phyloP scores from a whole-genome alignment of 768 basidiomycete species.

The Termitomyces sp. region DNA sequence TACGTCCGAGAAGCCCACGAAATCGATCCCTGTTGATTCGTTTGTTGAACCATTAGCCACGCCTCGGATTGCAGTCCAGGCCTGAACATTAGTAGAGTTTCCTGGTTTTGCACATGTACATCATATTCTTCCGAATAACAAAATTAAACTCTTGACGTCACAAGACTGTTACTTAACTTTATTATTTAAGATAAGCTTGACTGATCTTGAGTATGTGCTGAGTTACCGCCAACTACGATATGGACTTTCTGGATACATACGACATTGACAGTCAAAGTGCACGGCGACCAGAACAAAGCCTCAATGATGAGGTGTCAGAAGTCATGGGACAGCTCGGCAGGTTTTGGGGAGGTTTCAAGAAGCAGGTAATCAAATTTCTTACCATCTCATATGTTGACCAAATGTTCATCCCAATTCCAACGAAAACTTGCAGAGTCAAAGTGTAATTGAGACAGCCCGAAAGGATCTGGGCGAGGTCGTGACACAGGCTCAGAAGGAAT shows the following conservation, averaged over 20 bases:
- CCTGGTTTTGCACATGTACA: slow-evolving; percentile 9
- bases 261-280: slow-evolving; percentile 48
- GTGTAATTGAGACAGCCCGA: slow-evolving; percentile 58
- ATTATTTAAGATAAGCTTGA: neutral
- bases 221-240: slow-evolving; percentile 19
- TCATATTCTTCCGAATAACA: neutral
- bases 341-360: slow-evolving; percentile 89
- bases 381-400: neutral
- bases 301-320: slow-evolving; percentile 86
- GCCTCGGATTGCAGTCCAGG: slow-evolving; percentile 10
- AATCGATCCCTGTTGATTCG: neutral
- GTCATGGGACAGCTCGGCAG: slow-evolving; percentile 83
- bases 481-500: slow-evolving; percentile 72
- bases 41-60: slow-evolving; percentile 3
- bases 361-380: slow-evolving; percentile 53
- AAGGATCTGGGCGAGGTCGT: slow-evolving; percentile 73
- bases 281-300: slow-evolving; percentile 41
- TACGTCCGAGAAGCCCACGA: neutral
- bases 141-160: neutral
- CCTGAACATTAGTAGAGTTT: slow-evolving; percentile 7
- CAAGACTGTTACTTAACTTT: neutral
- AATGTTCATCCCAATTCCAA: slow-evolving; percentile 1
- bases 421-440: slow-evolving; percentile 36
- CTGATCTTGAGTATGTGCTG: neutral
- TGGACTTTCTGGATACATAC: slow-evolving; percentile 75